A percentile compares a stretch with the other conserved stretches of the same genome.
These are phyloP conservation scores for Periconia sp. DNA, from an alignment of 2,329 filamentous ascomycete species.

Conservation along the genomic window DNA sequence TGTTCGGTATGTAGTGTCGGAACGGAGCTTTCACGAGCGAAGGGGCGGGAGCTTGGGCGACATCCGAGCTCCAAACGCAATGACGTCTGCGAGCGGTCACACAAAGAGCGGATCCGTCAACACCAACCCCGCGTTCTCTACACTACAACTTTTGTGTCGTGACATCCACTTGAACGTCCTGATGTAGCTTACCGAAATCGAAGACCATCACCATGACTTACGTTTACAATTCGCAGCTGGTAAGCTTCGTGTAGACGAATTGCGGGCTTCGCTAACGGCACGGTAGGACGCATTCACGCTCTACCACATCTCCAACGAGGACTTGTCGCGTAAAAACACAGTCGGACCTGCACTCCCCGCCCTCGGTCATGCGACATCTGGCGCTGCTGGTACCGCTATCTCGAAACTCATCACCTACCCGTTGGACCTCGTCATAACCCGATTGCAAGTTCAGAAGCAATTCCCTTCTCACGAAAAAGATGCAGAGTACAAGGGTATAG, in stretches of 20 bases:
- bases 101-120: slow-evolving; percentile 25
- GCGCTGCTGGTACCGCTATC: slow-evolving; percentile 77
- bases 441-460: slow-evolving; percentile 78
- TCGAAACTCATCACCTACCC: slow-evolving; percentile 83
- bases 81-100: slow-evolving; percentile 9
- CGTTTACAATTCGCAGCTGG: slow-evolving; percentile 54
- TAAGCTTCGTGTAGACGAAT: slow-evolving; percentile 23
- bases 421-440: slow-evolving; percentile 79
- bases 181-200: no score
- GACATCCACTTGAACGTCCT: no score
- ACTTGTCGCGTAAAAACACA: slow-evolving; percentile 25
- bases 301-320: slow-evolving; percentile 50
- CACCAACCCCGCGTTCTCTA: slow-evolving; percentile 29
- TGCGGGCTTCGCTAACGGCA: slow-evolving; percentile 11
- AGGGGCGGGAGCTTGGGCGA: no score
- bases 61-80: slow-evolving; percentile 9
- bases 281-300: slow-evolving; percentile 49
- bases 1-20: no score
- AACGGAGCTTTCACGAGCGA: neutral
- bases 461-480: slow-evolving; percentile 49
- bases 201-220: slow-evolving; percentile 18
- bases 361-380: slow-evolving; percentile 81
- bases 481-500: slow-evolving; percentile 67
- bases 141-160: slow-evolving; percentile 1
- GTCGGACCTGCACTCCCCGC: slow-evolving; percentile 67